These are phyloP conservation scores for Nissolia schottii DNA, from an alignment of 306 rosid genomes.

Conservation along the genomic window DNA sequence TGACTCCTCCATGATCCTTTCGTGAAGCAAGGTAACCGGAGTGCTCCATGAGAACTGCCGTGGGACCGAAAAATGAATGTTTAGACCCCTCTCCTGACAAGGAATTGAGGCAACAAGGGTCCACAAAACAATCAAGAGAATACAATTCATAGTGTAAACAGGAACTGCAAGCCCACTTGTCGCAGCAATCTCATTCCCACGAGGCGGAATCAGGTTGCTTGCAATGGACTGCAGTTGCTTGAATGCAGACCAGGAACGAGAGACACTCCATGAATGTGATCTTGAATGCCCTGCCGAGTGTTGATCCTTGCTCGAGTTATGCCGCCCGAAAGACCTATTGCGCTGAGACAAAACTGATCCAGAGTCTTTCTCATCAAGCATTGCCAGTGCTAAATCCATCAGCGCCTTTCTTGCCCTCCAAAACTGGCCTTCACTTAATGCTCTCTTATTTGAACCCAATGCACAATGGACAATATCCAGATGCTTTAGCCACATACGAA, in stretches of 20 bases:
- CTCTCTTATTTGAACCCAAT: slow-evolving; percentile 54
- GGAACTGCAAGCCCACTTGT: slow-evolving; percentile 61
- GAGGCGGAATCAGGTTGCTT: slow-evolving; percentile 64
- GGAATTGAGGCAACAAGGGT: slow-evolving; percentile 89
- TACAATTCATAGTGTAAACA: slow-evolving; percentile 68
- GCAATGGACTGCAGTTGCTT: slow-evolving; percentile 87
- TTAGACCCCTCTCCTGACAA: slow-evolving; percentile 81
- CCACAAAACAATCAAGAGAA: slow-evolving; percentile 72
- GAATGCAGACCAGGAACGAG: slow-evolving; percentile 88
- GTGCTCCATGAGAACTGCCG: slow-evolving; percentile 68
- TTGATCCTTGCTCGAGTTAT: slow-evolving; percentile 53
- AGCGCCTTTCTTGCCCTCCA: slow-evolving; percentile 78
- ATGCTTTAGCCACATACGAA: slow-evolving; percentile 61
- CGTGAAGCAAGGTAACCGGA: slow-evolving; percentile 50
- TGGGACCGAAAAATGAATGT: slow-evolving; percentile 61
- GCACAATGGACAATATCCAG: slow-evolving; percentile 71
- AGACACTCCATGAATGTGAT: slow-evolving; percentile 95
- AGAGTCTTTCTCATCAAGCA: slow-evolving; percentile 69
- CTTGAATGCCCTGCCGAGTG: slow-evolving; percentile 67
- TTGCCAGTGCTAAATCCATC: slow-evolving; percentile 65
- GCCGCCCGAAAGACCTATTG: slow-evolving; percentile 73
- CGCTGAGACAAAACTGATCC: slow-evolving; percentile 59
- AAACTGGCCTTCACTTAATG: slow-evolving; percentile 70
- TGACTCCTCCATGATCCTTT: slow-evolving; percentile 74
- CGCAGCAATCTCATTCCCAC: slow-evolving; percentile 59